These are phyloP conservation scores for Ceratobasidium sp. DNA, from an alignment of 1,284 basidiomycete genomes.

Conservation along the genomic window DNA sequence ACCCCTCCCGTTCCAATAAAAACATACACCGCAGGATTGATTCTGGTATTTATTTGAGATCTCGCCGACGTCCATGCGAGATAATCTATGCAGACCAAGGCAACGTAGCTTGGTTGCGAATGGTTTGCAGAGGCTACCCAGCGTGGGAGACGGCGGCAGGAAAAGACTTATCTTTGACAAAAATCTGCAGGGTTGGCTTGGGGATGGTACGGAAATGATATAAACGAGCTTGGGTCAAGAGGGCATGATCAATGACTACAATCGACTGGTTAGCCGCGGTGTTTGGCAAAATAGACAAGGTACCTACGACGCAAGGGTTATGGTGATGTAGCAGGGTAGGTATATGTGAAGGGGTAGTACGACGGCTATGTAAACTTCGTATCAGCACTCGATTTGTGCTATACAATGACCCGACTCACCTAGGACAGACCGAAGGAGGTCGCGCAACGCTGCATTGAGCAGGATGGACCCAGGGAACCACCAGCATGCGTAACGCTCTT, in stretches of 20 bases:
- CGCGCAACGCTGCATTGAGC: not conserved
- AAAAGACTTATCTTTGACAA: constrained; percentile 2
- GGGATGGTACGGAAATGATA: not conserved
- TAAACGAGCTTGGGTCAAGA: not conserved
- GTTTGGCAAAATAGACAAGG: not conserved
- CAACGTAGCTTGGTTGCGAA: too few species aligned
- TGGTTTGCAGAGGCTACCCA: too few species aligned
- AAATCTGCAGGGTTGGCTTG: not conserved
- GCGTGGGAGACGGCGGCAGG: not conserved
- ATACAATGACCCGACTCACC: not conserved
- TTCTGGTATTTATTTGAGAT: constrained; percentile 5
- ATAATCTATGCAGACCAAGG: not conserved
- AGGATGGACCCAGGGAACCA: not conserved
- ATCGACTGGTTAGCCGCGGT: not conserved
- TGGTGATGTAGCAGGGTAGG: not conserved
- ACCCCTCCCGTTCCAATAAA: not conserved
- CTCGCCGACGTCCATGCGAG: not conserved
- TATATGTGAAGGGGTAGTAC: not conserved
- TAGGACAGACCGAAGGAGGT: not conserved
- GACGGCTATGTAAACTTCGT: not conserved
- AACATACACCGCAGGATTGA: not conserved
- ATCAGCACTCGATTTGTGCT: not conserved
- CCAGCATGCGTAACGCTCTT: not conserved
- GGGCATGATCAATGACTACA: not conserved
- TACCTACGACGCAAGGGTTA: not conserved